Evolutionary conservation across 495 filamentous ascomycete genomes (phyloP).

Genomic region (Cercophora newfieldiana): DNA sequence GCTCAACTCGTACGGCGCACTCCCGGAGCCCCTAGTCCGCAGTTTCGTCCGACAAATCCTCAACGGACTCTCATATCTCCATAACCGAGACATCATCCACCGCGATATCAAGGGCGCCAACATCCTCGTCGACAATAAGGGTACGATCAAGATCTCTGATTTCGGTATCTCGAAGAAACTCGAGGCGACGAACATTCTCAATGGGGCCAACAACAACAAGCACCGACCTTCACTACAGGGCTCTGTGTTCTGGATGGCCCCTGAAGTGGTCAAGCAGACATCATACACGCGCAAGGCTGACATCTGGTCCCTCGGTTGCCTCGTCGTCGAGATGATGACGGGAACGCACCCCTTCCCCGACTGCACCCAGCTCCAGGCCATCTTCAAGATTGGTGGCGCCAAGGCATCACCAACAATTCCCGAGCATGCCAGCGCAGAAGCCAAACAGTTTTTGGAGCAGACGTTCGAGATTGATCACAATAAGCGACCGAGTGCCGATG

Average conservation of each 20-base stretch:
- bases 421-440: slow-evolving; percentile 80
- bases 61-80: slow-evolving; percentile 89
- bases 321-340: slow-evolving; percentile 99
- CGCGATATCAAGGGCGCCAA: slow-evolving; percentile 99
- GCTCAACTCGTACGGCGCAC: slow-evolving; percentile 95
- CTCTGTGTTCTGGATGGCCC: slow-evolving; percentile 99
- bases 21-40: slow-evolving; percentile 88
- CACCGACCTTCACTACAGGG: slow-evolving; percentile 92
- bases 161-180: slow-evolving; percentile 94
- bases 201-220: slow-evolving; percentile 64
- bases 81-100: slow-evolving; percentile 95
- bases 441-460: slow-evolving; percentile 77
- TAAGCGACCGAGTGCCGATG: slow-evolving; percentile 85
- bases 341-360: slow-evolving; percentile 95
- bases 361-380: slow-evolving; percentile 94
- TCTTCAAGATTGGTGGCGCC: slow-evolving; percentile 93
- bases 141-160: slow-evolving; percentile 98
- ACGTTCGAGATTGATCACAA: slow-evolving; percentile 97
- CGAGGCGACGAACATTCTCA: slow-evolving; percentile 48
- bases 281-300: slow-evolving; percentile 99
- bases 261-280: slow-evolving; percentile 96
- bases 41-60: slow-evolving; percentile 98
- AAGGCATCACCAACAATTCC: slow-evolving; percentile 89
- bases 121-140: slow-evolving; percentile 98
- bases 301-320: slow-evolving; percentile 95